Conservation (phyloP, 345 rosid species). For the Ceriops zippeliana region DNA sequence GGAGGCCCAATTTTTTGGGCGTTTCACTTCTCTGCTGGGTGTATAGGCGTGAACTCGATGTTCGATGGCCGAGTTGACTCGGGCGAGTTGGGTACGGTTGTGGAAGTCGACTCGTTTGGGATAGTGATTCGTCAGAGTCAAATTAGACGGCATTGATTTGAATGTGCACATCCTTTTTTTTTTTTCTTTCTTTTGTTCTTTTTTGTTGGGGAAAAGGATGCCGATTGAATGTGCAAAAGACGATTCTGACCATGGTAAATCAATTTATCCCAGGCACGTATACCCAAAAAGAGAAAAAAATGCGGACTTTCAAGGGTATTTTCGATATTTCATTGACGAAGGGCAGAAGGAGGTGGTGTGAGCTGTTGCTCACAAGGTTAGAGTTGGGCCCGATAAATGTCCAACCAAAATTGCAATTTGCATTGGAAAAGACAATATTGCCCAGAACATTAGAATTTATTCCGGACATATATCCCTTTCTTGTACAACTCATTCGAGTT, state of each 20-base stretch:
- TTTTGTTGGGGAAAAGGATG: not conserved
- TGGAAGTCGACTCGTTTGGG: not conserved
- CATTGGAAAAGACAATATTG: conserved; percentile 6
- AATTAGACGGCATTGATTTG: conserved; percentile 26
- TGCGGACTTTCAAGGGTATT: conserved; percentile 25
- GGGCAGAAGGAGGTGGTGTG: too few relatives aligned
- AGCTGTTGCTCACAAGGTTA: too few relatives aligned
- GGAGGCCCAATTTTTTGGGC: not conserved
- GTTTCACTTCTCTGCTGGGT: not conserved
- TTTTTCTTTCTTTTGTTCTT: not conserved
- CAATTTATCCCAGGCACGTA: not conserved
- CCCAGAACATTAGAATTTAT: not conserved
- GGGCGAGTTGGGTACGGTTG: conserved; percentile 18
- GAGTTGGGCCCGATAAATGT: too few relatives aligned
- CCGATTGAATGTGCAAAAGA: conserved; percentile 12
- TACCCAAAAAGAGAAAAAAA: not conserved
- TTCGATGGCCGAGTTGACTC: conserved; percentile 2
- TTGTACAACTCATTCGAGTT: not conserved
- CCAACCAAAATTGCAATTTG: not conserved
- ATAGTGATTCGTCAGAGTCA: conserved; percentile 31
- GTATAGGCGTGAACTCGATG: conserved; percentile 10
- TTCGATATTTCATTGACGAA: conserved; percentile 8
- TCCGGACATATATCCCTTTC: too few relatives aligned
- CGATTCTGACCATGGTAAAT: conserved; percentile 23
- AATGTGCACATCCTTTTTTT: not conserved